Evolutionary conservation across 176 grass and related monocot genomes (phyloP).

Genomic region (Secale cereale): DNA sequence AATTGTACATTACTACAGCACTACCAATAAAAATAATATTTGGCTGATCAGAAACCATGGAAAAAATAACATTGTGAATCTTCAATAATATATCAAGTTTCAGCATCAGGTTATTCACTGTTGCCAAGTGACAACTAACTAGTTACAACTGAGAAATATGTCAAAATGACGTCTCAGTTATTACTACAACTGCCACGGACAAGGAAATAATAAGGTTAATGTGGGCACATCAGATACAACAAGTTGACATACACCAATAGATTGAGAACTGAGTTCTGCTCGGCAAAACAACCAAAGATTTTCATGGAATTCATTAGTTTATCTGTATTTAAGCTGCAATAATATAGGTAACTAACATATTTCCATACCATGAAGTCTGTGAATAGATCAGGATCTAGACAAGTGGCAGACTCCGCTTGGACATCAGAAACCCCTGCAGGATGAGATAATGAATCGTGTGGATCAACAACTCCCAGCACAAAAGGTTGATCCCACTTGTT

Average conservation of each 20-base stretch:
- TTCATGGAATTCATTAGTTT: not conserved
- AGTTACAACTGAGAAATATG: constrained; percentile 10
- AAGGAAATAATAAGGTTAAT: not conserved
- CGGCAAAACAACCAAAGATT: not conserved
- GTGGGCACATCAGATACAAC: not conserved
- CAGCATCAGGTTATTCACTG: not conserved
- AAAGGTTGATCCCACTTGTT: constrained; percentile 96
- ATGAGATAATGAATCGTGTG: constrained; percentile 89
- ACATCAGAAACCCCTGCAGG: constrained; percentile 94
- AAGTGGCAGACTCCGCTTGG: constrained; percentile 70
- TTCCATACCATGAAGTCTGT: constrained; percentile 85
- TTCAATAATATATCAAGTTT: constrained; percentile 2
- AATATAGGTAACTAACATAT: constrained; percentile 17
- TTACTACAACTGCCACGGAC: not conserved
- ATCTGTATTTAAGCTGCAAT: not conserved
- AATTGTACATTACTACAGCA: constrained; percentile 2
- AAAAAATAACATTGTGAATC: constrained; percentile 12
- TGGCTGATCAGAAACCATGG: not conserved
- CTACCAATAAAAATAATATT: not conserved
- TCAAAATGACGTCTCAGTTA: not conserved
- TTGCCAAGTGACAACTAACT: not conserved
- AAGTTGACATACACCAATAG: not conserved
- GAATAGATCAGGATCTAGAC: constrained; percentile 91
- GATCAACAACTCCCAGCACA: constrained; percentile 91
- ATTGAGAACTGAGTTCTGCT: not conserved